These are phyloP conservation scores for Fusarium sp. DNA, from an alignment of 2,329 filamentous ascomycete genomes.

Conservation along the genomic window DNA sequence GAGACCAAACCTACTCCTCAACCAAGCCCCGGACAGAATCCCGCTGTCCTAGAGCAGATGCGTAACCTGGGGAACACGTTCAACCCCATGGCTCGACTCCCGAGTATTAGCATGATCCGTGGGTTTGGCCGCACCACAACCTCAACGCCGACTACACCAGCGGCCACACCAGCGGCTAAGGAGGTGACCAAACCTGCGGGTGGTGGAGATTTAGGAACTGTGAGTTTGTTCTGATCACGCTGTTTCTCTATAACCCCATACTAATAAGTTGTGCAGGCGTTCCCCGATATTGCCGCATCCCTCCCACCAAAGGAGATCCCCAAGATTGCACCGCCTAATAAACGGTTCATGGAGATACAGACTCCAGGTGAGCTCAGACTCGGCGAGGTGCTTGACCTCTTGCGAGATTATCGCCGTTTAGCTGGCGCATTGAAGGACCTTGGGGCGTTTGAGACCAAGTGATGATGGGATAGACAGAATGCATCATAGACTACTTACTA, in stretches of 20 bases:
- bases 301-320: slow-evolving; percentile 67
- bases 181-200: slow-evolving; percentile 58
- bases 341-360: slow-evolving; percentile 79
- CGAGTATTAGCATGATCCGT: slow-evolving; percentile 78
- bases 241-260: neutral
- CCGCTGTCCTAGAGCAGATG: slow-evolving; percentile 82
- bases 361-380: slow-evolving; percentile 78
- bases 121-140: slow-evolving; percentile 75
- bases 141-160: slow-evolving; percentile 48
- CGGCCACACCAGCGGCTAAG: slow-evolving; percentile 53
- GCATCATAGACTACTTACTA: slow-evolving; percentile 8
- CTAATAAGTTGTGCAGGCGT: slow-evolving; percentile 59
- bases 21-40: slow-evolving; percentile 49
- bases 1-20: slow-evolving; percentile 46
- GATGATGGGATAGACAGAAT: slow-evolving; percentile 23
- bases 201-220: slow-evolving; percentile 68
- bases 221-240: slow-evolving; percentile 52
- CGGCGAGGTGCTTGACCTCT: slow-evolving; percentile 77
- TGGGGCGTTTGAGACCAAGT: slow-evolving; percentile 67
- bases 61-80: slow-evolving; percentile 83
- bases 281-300: slow-evolving; percentile 68
- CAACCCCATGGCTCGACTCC: slow-evolving; percentile 85
- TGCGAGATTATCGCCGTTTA: slow-evolving; percentile 80
- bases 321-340: slow-evolving; percentile 74
- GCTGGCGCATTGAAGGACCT: slow-evolving; percentile 73